Base-by-base conservation (phyloP, 1,284 basidiomycete genomes). In the Moesziomyces sp. region DNA sequence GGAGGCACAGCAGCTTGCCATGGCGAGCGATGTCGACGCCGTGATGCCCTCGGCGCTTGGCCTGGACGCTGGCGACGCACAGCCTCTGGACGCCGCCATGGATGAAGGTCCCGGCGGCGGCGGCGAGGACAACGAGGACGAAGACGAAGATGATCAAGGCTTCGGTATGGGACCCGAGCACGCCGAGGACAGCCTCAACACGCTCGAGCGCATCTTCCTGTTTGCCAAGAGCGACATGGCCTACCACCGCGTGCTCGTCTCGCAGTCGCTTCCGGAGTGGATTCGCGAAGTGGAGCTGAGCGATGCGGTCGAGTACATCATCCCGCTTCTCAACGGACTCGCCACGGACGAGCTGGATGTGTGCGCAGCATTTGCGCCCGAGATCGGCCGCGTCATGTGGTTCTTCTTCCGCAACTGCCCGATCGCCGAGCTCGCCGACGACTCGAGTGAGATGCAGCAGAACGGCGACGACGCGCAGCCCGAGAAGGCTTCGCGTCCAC, bases 271-370 rank as follows among this genome's bases (percentile, higher is more conserved):
- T 19, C 71, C 79, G 0, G 80, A 83, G 24, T 84, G 83, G 83
- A 82, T 84, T 46, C 63, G 69, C 14, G 83, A 83, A 11, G 80
- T 84, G 52, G 88, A 91, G 28, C 91, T 96, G 2, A 89, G 89
- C 69, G 96, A 98, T 77, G 94, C 93, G 3, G 91, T 94, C 77
- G 93, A 95, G 84, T 99, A 97, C 83, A 93, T 99, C 52, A 87
- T 97, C 14, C 95, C 95, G 1, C 88, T 97, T 19, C 88, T 99
- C 63, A 92, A 90, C 55, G 90, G 89, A 24, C 89, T 98, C 34
- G 93, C 93, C 3, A 90, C 92, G 84, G 95, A 98, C 81, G 95
- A 97, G 74, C 93, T 96, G 76, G 86, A 89, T 43, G 94, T 99
- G 64, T 94, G 93, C 84, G 93, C 97, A 80, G 92, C 93, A 0